phyloP scores from a whole-genome alignment of 2,329 filamentous ascomycete species.

The Aspergillus melleus region DNA sequence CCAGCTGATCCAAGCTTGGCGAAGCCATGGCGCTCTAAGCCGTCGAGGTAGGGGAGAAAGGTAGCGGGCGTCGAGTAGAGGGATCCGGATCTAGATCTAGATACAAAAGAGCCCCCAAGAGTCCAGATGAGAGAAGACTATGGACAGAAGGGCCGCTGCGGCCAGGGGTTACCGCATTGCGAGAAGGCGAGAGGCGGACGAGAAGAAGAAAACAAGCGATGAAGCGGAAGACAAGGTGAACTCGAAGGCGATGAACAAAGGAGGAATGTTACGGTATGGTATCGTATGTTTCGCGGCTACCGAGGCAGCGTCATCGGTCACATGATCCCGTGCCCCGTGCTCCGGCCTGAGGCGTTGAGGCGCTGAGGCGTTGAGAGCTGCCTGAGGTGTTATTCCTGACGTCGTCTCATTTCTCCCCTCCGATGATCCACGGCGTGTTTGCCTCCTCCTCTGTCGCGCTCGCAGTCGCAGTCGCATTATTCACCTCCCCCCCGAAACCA shows the following conservation, averaged over 20 bases:
- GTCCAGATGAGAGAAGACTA: not conserved
- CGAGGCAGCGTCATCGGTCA: not conserved
- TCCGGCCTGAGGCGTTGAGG: too few relatives aligned
- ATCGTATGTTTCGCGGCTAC: not conserved
- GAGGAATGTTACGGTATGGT: not conserved
- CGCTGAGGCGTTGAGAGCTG: too few relatives aligned
- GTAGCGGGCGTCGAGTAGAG: not conserved
- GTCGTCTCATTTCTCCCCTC: not conserved
- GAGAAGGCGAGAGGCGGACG: not conserved
- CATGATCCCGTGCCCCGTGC: not conserved
- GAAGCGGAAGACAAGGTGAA: not conserved
- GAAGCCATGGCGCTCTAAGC: conserved; percentile 55
- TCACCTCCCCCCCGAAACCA: too few relatives aligned
- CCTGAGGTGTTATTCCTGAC: not conserved
- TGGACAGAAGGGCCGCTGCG: not conserved
- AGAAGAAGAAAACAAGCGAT: not conserved
- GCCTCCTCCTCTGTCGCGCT: not conserved
- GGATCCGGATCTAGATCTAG: not conserved
- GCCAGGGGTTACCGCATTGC: conserved; percentile 4
- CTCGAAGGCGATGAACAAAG: not conserved
- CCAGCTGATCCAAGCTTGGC: conserved; percentile 74
- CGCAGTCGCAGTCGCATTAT: too few relatives aligned
- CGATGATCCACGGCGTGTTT: not conserved
- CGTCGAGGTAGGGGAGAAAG: conserved; percentile 13
- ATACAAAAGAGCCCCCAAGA: not conserved